Percentiles rank a stretch among this genome's conserved stretches.
Conservation (phyloP, 306 rosid species). For the Prunus kanzakura region DNA sequence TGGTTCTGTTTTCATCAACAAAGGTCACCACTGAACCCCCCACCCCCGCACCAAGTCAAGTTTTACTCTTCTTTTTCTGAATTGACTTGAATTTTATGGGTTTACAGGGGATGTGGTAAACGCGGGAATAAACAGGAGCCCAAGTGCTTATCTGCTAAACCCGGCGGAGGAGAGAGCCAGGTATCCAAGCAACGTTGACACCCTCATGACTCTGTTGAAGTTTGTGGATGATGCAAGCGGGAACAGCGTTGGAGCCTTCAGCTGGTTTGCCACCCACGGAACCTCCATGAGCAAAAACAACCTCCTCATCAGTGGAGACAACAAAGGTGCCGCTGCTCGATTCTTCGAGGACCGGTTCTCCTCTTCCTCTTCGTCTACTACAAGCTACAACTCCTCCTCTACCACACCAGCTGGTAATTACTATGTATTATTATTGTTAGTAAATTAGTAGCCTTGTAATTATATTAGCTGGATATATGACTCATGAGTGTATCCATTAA, state of each 20-base stretch:
- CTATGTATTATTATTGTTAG: background rate
- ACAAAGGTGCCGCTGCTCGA: slow-evolving; percentile 81
- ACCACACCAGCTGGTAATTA: background rate
- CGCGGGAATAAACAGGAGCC: slow-evolving; percentile 79
- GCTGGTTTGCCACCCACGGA: slow-evolving; percentile 78
- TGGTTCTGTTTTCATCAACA: slow-evolving; percentile 55
- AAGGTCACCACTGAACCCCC: slow-evolving; percentile 25
- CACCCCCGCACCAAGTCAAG: background rate
- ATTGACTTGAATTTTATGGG: background rate
- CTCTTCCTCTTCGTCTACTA: background rate
- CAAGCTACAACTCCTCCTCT: slow-evolving; percentile 12
- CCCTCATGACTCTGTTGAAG: slow-evolving; percentile 64
- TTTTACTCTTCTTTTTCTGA: too few relatives aligned
- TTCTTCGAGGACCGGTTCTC: slow-evolving; percentile 71
- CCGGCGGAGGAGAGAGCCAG: slow-evolving; percentile 66
- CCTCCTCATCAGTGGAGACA: slow-evolving; percentile 82
- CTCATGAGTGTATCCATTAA: too few relatives aligned
- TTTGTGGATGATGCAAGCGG: slow-evolving; percentile 54
- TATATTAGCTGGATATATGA: too few relatives aligned
- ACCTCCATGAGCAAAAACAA: slow-evolving; percentile 86
- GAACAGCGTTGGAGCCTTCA: slow-evolving; percentile 59
- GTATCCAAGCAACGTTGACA: slow-evolving; percentile 55
- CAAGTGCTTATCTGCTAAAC: slow-evolving; percentile 71
- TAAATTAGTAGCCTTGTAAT: too few relatives aligned
- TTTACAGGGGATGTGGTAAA: slow-evolving; percentile 55